These are phyloP conservation scores for Aspergillus diversus DNA, from an alignment of 495 filamentous ascomycete genomes.

Conservation along the genomic window DNA sequence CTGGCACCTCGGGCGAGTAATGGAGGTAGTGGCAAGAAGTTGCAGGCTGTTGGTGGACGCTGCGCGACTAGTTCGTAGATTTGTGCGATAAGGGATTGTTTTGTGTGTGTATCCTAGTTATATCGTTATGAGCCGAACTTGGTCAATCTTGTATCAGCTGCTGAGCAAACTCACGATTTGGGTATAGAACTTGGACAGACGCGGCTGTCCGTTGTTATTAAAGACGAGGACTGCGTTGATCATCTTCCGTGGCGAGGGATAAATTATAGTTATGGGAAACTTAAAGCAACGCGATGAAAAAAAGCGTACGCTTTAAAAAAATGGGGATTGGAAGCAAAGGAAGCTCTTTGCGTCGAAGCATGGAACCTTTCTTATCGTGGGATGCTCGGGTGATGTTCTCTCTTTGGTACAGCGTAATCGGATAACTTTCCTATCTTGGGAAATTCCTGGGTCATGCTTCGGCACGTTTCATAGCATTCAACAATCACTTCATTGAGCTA, in stretches of 20 bases:
- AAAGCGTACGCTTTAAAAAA: no score
- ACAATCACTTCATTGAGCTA: conserved; percentile 2
- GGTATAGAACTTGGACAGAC: conserved; percentile 98
- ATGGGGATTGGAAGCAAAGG: no score
- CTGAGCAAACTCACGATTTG: conserved; percentile 70
- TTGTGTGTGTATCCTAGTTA: conserved; percentile 84
- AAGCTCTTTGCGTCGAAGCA: neutral
- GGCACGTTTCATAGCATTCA: neutral
- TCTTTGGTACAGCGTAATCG: conserved; percentile 8
- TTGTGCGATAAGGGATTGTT: conserved; percentile 94
- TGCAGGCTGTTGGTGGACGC: conserved; percentile 85
- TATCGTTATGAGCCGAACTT: conserved; percentile 12
- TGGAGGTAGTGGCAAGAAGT: conserved; percentile 86
- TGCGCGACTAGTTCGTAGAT: conserved; percentile 97
- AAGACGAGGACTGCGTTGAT: conserved; percentile 99
- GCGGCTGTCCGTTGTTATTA: conserved; percentile 95
- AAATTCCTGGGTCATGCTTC: conserved; percentile 12
- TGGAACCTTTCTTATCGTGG: conserved; percentile 19
- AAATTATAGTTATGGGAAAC: no score
- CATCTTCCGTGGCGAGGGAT: conserved; percentile 55
- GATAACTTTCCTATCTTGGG: conserved; percentile 18
- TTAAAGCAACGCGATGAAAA: no score
- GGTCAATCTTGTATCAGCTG: neutral
- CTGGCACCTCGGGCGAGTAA: conserved; percentile 67
- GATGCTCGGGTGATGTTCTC: conserved; percentile 17